phyloP scores from a whole-genome alignment of 2,329 filamentous ascomycete species.

The Bipolaris gigantea region DNA sequence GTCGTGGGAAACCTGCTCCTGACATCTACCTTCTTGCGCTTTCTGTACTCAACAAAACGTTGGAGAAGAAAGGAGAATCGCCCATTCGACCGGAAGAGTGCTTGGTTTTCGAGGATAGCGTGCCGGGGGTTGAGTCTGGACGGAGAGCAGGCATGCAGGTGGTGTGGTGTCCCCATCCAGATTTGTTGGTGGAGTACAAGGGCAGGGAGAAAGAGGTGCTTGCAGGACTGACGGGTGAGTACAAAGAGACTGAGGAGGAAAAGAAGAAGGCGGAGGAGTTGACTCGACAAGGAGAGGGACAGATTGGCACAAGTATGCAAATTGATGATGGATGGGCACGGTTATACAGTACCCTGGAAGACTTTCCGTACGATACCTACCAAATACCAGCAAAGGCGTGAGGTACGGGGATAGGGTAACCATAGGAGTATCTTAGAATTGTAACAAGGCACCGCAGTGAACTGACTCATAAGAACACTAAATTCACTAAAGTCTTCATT shows the following conservation, averaged over 20 bases:
- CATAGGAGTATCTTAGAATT: neutral
- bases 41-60: conserved; percentile 76
- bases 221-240: conserved; percentile 76
- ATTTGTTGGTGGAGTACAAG: conserved; percentile 72
- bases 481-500: neutral
- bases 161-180: conserved; percentile 86
- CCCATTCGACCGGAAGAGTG: conserved; percentile 81
- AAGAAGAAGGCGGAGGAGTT: conserved; percentile 42
- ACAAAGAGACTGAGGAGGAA: conserved; percentile 57
- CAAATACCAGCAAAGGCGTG: conserved; percentile 50
- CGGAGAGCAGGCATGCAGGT: conserved; percentile 92
- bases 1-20: conserved; percentile 89
- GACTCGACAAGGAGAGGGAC: conserved; percentile 43
- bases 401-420: neutral
- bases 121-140: conserved; percentile 89
- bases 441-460: neutral
- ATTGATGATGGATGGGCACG: conserved; percentile 64
- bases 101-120: conserved; percentile 93
- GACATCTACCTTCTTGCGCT: conserved; percentile 93
- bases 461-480: neutral
- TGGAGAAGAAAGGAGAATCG: conserved; percentile 61
- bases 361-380: conserved; percentile 63
- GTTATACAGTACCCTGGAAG: conserved; percentile 56
- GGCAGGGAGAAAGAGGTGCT: conserved; percentile 80
- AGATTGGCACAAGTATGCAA: conserved; percentile 54